Evolutionary conservation across 306 rosid species (phyloP), one percentile per base, ranked within the genome.

Genomic region (Oemleria cerasiformis): DNA sequence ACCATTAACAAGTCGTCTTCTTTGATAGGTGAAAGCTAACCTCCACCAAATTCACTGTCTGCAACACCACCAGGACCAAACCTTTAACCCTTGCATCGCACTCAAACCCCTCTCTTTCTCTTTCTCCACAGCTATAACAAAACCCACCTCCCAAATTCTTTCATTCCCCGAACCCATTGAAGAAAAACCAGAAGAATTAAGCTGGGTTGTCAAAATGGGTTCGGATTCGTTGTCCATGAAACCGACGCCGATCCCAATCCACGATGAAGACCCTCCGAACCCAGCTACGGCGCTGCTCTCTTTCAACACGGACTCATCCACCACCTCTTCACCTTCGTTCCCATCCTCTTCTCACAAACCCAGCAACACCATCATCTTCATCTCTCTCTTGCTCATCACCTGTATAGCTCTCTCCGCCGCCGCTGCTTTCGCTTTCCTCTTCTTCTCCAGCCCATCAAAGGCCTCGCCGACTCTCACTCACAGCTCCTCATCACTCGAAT

Each of bases 321-420:
- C 80, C 13, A 30, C 36, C 36, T 30, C 36, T 30, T 30, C 36
- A 30, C 9, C 85, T 1, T 54, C 85, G 17, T 5, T 41, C 8
- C 6, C n/a, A 19, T 16, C 30, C 39, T 41, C 76, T 34, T 40
- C 82, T 45, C 79, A 70, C 58, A 91, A 78, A 76, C 48, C 80
- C 72, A 1, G 70, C 60, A 44, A 75, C 38, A 70, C 82, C 51
- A 15, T 75, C 75, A 61, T 95, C 81, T 82, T 95, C 87, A 72
- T 89, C 83, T 71, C 85, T 9, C 96, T 95, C 2, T 44, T 84
- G 7, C 63, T 88, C 81, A 45, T 75, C 78, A 83, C 95, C 39
- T 80, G 84, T 75, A 60, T 87, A 36, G 84, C 97, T 13, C 69
- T 95, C 78, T 87, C 97, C 55, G 75, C 91, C 61, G 85, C 99